These are phyloP conservation scores for Trypanosoma mega DNA, from an alignment of 208 protist species.

Conservation along the genomic window DNA sequence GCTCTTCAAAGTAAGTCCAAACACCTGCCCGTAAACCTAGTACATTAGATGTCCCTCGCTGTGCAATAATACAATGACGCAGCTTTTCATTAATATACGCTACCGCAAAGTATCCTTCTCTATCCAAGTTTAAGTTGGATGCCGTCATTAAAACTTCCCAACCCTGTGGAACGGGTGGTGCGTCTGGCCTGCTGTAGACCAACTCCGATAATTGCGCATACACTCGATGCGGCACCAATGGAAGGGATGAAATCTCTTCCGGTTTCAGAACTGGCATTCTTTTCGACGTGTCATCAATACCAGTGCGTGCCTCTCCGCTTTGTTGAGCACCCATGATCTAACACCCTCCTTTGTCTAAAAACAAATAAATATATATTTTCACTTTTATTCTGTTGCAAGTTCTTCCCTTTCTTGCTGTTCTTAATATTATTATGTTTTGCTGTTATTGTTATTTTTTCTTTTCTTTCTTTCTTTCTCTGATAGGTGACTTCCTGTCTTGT, in stretches of 20 bases:
- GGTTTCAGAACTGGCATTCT: slow-evolving; percentile 38
- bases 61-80: slow-evolving; percentile 80
- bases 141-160: slow-evolving; percentile 77
- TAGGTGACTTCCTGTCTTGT: too few relatives aligned
- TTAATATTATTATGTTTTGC: too few relatives aligned
- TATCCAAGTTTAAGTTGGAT: slow-evolving; percentile 63
- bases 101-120: slow-evolving; percentile 83
- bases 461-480: too few relatives aligned
- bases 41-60: slow-evolving; percentile 86
- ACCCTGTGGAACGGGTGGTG: slow-evolving; percentile 45
- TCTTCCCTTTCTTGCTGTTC: too few relatives aligned
- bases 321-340: slow-evolving; percentile 9
- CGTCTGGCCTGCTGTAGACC: slow-evolving; percentile 59
- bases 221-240: slow-evolving; percentile 56
- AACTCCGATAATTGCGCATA: slow-evolving; percentile 77
- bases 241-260: slow-evolving; percentile 55
- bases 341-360: too few relatives aligned
- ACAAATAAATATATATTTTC: too few relatives aligned
- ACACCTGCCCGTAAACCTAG: slow-evolving; percentile 75
- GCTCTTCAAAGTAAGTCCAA: slow-evolving; percentile 91
- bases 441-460: too few relatives aligned
- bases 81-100: slow-evolving; percentile 74
- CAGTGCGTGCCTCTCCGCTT: slow-evolving; percentile 1
- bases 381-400: too few relatives aligned
- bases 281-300: background rate